A percentile compares a stretch with the other conserved stretches of the same genome.
phyloP scores from a whole-genome alignment of 306 rosid genomes.

The Cucurbita ficifolia region DNA sequence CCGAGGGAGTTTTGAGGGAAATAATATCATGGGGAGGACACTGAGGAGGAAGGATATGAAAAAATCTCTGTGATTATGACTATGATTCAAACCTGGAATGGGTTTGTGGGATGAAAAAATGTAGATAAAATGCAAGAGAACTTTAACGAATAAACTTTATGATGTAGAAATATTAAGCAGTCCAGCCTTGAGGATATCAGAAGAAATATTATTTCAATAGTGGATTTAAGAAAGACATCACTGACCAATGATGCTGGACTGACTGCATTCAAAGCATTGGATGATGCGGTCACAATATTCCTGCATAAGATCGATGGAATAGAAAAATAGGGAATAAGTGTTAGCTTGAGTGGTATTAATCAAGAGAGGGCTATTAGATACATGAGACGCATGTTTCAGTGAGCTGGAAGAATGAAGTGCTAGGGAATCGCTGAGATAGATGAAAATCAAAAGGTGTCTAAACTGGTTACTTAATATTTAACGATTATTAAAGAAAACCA shows the following conservation, averaged over 20 bases:
- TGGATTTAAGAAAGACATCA: slow-evolving; percentile 13
- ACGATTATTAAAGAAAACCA: not conserved
- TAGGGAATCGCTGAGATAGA: not conserved
- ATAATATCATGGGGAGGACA: not conserved
- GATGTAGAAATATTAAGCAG: not conserved
- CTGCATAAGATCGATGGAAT: slow-evolving; percentile 36
- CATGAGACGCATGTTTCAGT: not conserved
- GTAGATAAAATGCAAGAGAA: not conserved
- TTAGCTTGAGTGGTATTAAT: not conserved
- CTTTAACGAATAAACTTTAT: not conserved
- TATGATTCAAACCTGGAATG: not conserved
- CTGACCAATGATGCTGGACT: slow-evolving; percentile 61
- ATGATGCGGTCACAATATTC: slow-evolving; percentile 35
- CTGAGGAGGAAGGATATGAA: not conserved
- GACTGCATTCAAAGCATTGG: slow-evolving; percentile 50
- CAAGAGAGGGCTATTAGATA: not conserved
- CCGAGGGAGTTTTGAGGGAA: not conserved
- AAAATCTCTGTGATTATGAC: not conserved
- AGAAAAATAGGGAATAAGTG: slow-evolving; percentile 3
- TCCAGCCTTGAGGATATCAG: not conserved
- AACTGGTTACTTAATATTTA: too few relatives aligned
- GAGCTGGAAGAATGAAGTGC: not conserved
- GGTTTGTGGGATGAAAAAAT: not conserved
- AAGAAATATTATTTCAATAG: not conserved
- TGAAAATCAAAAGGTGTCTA: not conserved